Evolutionary conservation across 1,139 yeast species (phyloP).

Genomic region (Candida glucosophila): DNA sequence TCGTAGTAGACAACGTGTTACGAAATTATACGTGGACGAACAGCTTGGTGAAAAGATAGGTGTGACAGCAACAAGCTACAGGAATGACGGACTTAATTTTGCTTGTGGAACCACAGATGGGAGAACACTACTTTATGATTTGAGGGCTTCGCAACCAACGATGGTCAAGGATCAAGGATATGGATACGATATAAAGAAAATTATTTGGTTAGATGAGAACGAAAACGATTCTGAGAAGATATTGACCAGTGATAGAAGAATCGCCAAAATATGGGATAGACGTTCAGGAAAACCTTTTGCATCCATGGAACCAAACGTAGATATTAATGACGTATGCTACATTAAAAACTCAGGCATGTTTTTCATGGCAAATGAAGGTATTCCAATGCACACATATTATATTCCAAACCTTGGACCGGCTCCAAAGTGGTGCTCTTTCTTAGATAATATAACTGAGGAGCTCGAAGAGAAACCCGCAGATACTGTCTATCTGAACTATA

Average conservation of each 20-base stretch:
- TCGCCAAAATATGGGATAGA: constrained; percentile 89
- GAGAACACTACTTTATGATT: constrained; percentile 71
- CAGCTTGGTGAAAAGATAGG: constrained; percentile 35
- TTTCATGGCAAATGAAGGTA: constrained; percentile 94
- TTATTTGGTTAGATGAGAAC: constrained; percentile 68
- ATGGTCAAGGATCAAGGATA: constrained; percentile 91
- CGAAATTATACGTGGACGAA: constrained; percentile 45
- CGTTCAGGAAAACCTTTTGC: constrained; percentile 76
- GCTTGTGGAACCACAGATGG: constrained; percentile 94
- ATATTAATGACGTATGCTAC: constrained; percentile 88
- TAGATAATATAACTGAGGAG: constrained; percentile 94
- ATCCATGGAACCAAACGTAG: constrained; percentile 95
- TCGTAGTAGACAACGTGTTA: constrained; percentile 78
- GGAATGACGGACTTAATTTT: constrained; percentile 76
- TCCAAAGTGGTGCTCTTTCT: constrained; percentile 95
- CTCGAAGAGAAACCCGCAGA: constrained; percentile 91
- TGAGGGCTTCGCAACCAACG: constrained; percentile 81
- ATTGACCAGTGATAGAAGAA: constrained; percentile 79
- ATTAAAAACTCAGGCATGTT: constrained; percentile 90
- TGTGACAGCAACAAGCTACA: constrained; percentile 58
- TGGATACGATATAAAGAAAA: constrained; percentile 81
- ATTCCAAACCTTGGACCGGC: constrained; percentile 95
- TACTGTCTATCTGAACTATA: constrained; percentile 86
- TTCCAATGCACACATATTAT: constrained; percentile 95
- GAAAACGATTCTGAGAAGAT: constrained; percentile 43